These are phyloP conservation scores for Cicer arietinum DNA, from an alignment of 306 rosid genomes.

Conservation along the genomic window DNA sequence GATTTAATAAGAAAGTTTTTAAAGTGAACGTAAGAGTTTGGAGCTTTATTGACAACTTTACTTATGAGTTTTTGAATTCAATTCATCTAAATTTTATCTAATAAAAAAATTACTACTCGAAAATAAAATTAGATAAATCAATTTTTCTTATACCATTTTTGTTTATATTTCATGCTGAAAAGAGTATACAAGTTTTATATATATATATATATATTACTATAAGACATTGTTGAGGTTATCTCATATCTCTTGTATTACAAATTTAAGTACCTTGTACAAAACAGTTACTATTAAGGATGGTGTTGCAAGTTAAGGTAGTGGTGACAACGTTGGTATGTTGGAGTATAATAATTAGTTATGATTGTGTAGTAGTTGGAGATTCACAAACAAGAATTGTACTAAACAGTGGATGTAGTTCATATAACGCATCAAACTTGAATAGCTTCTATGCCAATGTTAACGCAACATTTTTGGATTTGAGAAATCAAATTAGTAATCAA, in stretches of 20 bases:
- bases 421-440: constrained; percentile 45
- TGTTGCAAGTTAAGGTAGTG: constrained; percentile 14
- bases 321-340: constrained; percentile 34
- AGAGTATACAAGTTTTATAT: too few species aligned
- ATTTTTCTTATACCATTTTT: too few species aligned
- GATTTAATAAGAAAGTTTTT: too few species aligned
- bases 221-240: not conserved
- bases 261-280: not conserved
- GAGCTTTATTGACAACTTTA: too few species aligned
- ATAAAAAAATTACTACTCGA: too few species aligned
- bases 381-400: constrained; percentile 45
- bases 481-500: constrained; percentile 39
- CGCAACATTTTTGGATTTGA: constrained; percentile 48
- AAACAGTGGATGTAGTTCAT: constrained; percentile 57
- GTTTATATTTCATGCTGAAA: too few species aligned
- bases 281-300: not conserved
- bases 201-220: too few species aligned
- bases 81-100: too few species aligned
- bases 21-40: too few species aligned
- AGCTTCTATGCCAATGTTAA: constrained; percentile 51
- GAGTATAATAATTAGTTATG: constrained; percentile 3
- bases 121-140: too few species aligned
- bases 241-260: not conserved
- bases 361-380: constrained; percentile 42
- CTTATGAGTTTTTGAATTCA: too few species aligned